Evolutionary conservation across 2,329 filamentous ascomycete genomes (phyloP), one percentile per base, ranked within the genome.

Genomic region (Penicillium hordei): DNA sequence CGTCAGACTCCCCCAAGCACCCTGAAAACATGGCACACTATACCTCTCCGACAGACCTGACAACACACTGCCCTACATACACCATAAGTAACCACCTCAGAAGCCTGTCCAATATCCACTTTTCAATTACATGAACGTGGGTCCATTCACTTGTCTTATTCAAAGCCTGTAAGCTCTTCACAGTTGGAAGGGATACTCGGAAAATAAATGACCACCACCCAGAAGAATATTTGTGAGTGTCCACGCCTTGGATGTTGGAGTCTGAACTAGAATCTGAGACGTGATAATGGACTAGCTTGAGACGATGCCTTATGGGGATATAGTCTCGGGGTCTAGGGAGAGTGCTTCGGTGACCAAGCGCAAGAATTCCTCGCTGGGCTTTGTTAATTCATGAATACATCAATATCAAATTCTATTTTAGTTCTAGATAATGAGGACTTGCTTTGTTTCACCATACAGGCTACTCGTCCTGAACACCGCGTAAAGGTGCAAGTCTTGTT

Each of bases 181-280:
- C 73, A 10, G 78, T 72, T 4, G 82, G 79, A 3, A 80, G 78
- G 0, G 81, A 83, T 7, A 84, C 82, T 67, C 88, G n/a, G n/a
- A n/a, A n/a, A n/a, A n/a, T n/a, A n/a, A 88, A 87, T 0, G 85
- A 87, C 75, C 85, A 84, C 83, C 83, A 87, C 4, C 84, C 84
- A 0, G 83, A 86, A 0, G 81, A 86, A 67, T 86, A 83, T 64
- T 86, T 86, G 71, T 87, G 84, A 0, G 85, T 81, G 0, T 84
- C 85, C 1, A 87, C 83, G 1, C 84, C 84, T 70, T 86, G 83
- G 3, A 55, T 43, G 0, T 34, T 36, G 9, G 15, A 4, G 2
- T 48, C 31, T 19, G 23, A 23, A n/a, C 15, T 25, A n/a, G 9
- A 21, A 25, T 38, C 46, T 13, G 31, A 48, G 33, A 33, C 33